These are phyloP conservation scores for Metschnikowia santaceciliae DNA, from an alignment of 805 yeast genomes.

Conservation along the genomic window DNA sequence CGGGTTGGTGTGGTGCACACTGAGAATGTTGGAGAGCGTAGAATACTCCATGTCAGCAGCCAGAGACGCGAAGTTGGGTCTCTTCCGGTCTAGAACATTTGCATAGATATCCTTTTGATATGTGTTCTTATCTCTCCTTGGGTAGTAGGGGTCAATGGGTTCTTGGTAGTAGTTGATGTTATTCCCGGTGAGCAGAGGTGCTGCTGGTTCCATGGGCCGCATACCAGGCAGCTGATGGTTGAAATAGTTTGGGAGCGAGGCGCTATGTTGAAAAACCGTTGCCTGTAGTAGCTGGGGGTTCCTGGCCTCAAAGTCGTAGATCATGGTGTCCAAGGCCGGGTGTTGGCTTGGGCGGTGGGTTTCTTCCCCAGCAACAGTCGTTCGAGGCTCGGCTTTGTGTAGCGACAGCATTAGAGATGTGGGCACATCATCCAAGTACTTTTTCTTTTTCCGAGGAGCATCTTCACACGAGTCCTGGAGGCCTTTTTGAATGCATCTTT, in stretches of 20 bases:
- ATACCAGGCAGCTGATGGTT: background rate
- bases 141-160: background rate
- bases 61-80: slow-evolving; percentile 53
- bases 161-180: background rate
- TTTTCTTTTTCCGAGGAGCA: slow-evolving; percentile 84
- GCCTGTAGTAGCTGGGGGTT: slow-evolving; percentile 10
- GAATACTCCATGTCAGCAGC: slow-evolving; percentile 76
- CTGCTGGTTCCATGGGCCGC: background rate
- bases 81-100: slow-evolving; percentile 11
- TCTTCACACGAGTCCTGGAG: slow-evolving; percentile 71
- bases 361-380: background rate
- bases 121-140: background rate
- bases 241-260: slow-evolving; percentile 13
- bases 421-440: slow-evolving; percentile 62
- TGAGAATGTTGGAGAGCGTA: slow-evolving; percentile 58
- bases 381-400: background rate
- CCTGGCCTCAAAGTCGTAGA: slow-evolving; percentile 3
- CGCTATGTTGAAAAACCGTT: slow-evolving; percentile 16
- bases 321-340: background rate
- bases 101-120: background rate
- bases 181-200: background rate
- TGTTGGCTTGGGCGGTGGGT: background rate
- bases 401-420: slow-evolving; percentile 1
- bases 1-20: slow-evolving; percentile 35
- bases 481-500: slow-evolving; percentile 69